Conservation (phyloP, 768 basidiomycete genomes). For the Steccherinum ochraceum region DNA sequence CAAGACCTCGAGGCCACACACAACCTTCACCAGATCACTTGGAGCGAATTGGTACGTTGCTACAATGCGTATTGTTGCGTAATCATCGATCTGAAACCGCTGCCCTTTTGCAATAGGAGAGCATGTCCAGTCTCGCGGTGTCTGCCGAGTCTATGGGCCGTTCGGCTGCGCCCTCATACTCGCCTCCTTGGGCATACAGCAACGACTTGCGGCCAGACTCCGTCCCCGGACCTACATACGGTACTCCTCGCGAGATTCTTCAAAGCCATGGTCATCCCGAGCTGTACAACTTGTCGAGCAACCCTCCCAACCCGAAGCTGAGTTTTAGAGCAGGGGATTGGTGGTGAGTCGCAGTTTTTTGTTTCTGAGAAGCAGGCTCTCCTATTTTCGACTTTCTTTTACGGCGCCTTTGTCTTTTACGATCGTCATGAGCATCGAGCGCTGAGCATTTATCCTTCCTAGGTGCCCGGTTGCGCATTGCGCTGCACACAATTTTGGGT, state of each 20-base stretch:
- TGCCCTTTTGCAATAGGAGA: conserved; percentile 1
- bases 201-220: not conserved
- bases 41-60: conserved; percentile 4
- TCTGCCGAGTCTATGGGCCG: conserved; percentile 2
- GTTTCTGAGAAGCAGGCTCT: too few species aligned
- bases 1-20: conserved; percentile 15
- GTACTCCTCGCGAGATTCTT: not conserved
- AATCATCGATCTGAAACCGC: too few species aligned
- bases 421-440: conserved; percentile 13
- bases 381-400: not conserved
- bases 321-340: conserved; percentile 28
- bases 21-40: conserved; percentile 11
- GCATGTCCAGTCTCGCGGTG: not conserved
- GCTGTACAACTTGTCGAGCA: conserved; percentile 22
- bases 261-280: not conserved
- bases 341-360: conserved; percentile 25
- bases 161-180: not conserved
- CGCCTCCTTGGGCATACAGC: not conserved
- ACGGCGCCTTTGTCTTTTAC: not conserved
- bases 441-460: not conserved
- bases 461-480: conserved; percentile 68
- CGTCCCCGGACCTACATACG: not conserved
- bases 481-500: conserved; percentile 84
- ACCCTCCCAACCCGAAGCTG: conserved; percentile 27
- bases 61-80: not conserved